phyloP scores from a whole-genome alignment of 495 filamentous ascomycete genomes.

The Penicillium coprophilum region DNA sequence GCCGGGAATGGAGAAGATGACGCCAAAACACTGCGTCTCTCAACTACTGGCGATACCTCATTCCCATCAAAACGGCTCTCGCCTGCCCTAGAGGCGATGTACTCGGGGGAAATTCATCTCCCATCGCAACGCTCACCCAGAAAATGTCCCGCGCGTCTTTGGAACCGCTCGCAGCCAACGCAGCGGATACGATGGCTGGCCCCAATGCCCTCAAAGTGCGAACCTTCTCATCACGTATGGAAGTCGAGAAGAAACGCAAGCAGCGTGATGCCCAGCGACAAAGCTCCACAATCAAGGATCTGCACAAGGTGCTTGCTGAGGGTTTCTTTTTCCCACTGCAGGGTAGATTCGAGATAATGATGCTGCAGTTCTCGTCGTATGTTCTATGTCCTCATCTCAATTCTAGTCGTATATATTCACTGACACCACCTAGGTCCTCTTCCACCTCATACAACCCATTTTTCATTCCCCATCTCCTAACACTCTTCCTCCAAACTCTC shows the following conservation, averaged over 20 bases:
- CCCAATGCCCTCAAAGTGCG: slow-evolving; percentile 83
- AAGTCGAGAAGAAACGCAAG: slow-evolving; percentile 63
- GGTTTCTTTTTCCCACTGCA: slow-evolving; percentile 81
- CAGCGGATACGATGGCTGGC: slow-evolving; percentile 66
- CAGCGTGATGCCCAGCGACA: slow-evolving; percentile 42
- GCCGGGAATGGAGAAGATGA: slow-evolving; percentile 74
- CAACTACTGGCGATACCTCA: slow-evolving; percentile 40
- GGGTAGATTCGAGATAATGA: slow-evolving; percentile 47
- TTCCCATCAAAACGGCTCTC: slow-evolving; percentile 78
- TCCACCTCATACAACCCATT: slow-evolving; percentile 41
- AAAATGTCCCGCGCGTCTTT: slow-evolving; percentile 69
- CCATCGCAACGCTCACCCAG: slow-evolving; percentile 59
- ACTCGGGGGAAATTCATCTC: slow-evolving; percentile 45
- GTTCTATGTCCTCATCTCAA: slow-evolving; percentile 5
- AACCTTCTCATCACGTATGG: slow-evolving; percentile 72
- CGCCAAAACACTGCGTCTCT: slow-evolving; percentile 39
- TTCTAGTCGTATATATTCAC: not conserved
- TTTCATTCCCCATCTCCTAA: slow-evolving; percentile 46
- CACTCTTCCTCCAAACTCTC: slow-evolving; percentile 53
- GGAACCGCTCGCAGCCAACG: slow-evolving; percentile 70
- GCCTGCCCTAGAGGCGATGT: slow-evolving; percentile 51
- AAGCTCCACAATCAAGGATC: slow-evolving; percentile 65
- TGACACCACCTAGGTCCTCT: slow-evolving; percentile 31
- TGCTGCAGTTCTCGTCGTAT: slow-evolving; percentile 46
- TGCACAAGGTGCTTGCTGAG: slow-evolving; percentile 70